A percentile compares a stretch with the other conserved stretches of the same genome.
phyloP scores from a whole-genome alignment of 73 alveolate genomes.

The Durusdinium trenchii region DNA sequence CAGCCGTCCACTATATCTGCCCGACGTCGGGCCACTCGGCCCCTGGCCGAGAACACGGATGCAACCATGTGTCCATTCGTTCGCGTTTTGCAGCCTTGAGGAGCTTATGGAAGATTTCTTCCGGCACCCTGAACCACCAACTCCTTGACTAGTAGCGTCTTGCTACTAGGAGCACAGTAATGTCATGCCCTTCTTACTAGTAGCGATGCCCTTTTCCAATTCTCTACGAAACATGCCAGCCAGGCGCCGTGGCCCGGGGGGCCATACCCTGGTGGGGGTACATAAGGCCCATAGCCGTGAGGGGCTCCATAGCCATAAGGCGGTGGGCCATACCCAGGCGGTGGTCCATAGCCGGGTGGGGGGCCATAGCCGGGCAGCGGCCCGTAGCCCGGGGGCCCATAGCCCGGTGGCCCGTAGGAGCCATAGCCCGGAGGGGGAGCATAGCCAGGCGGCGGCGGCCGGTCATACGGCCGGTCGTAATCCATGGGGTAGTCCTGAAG shows the following conservation, averaged over 20 bases:
- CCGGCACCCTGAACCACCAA: background rate
- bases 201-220: no score
- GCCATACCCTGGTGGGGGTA: conserved; percentile 71
- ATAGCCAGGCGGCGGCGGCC: conserved; percentile 53
- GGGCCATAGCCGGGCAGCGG: conserved; percentile 90
- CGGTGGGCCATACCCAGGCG: conserved; percentile 75
- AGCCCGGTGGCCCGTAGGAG: conserved; percentile 31
- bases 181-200: no score
- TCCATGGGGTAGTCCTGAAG: conserved; percentile 65
- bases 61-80: background rate
- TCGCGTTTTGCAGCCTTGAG: background rate
- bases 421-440: conserved; percentile 54
- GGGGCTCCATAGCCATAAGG: conserved; percentile 45
- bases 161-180: no score
- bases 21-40: conserved; percentile 27
- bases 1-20: conserved; percentile 47
- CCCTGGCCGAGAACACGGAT: conserved; percentile 37
- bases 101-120: background rate
- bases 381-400: conserved; percentile 62
- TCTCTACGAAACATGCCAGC: conserved; percentile 14
- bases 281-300: conserved; percentile 48
- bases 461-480: conserved; percentile 68
- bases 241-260: conserved; percentile 70
- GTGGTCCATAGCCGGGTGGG: conserved; percentile 76
- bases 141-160: no score